phyloP scores from a whole-genome alignment of 768 basidiomycete species.

The Royoungia palumana region DNA sequence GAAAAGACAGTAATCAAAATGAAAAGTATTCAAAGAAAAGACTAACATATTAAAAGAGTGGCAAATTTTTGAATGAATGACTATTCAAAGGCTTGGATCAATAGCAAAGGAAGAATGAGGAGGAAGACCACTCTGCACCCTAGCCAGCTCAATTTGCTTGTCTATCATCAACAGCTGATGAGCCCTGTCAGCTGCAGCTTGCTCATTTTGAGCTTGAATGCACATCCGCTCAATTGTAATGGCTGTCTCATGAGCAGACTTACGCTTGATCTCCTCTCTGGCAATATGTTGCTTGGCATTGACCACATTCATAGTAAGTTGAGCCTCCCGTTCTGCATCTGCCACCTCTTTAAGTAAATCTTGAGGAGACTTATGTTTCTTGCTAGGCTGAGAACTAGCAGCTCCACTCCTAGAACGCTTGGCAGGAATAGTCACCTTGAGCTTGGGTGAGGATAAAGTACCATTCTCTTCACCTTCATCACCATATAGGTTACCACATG shows the following conservation, averaged over 20 bases:
- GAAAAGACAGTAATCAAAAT: too few relatives aligned
- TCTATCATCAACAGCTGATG: constrained; percentile 2
- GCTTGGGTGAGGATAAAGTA: neutral
- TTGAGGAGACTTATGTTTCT: neutral
- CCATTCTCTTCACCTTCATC: neutral
- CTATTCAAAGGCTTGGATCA: neutral
- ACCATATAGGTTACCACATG: neutral
- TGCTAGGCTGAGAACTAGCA: neutral
- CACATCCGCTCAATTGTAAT: neutral
- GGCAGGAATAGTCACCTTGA: neutral
- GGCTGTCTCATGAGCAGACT: neutral
- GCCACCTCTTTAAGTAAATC: neutral
- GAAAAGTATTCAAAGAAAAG: too few relatives aligned
- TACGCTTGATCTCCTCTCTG: neutral
- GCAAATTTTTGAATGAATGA: neutral
- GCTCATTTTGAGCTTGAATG: constrained; percentile 2
- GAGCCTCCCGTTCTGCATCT: neutral
- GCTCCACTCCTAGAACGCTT: neutral
- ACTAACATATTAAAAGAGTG: too few relatives aligned
- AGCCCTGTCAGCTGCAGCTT: constrained; percentile 1
- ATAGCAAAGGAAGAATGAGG: neutral
- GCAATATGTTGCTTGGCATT: neutral
- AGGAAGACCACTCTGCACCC: neutral
- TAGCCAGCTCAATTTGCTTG: constrained; percentile 3
- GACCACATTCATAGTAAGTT: neutral